These are phyloP conservation scores for Eucalyptus curtisii DNA, from an alignment of 345 rosid genomes.

Conservation along the genomic window DNA sequence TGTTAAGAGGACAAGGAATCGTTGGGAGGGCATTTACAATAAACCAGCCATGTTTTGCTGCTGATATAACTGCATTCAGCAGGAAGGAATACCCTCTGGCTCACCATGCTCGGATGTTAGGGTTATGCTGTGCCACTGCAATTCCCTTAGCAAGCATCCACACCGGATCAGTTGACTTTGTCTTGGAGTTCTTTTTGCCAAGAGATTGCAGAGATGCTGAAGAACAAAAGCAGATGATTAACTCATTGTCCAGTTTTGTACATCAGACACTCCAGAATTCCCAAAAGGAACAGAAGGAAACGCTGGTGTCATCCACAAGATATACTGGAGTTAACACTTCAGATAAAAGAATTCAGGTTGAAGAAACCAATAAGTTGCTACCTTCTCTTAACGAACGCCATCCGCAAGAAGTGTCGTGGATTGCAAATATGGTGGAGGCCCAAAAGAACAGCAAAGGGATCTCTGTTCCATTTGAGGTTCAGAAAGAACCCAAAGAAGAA, in stretches of 20 bases:
- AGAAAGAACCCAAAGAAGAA: slow-evolving; percentile 44
- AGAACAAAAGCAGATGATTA: slow-evolving; percentile 35
- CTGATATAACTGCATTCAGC: slow-evolving; percentile 53
- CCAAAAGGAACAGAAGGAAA: slow-evolving; percentile 38
- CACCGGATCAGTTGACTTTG: slow-evolving; percentile 46
- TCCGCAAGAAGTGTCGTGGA: slow-evolving; percentile 44
- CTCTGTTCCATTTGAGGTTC: slow-evolving; percentile 48
- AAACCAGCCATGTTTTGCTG: slow-evolving; percentile 49
- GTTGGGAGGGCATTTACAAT: slow-evolving; percentile 65
- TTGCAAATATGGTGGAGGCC: slow-evolving; percentile 38
- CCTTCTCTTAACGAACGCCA: slow-evolving; percentile 26
- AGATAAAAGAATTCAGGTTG: slow-evolving; percentile 2
- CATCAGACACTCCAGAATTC: slow-evolving; percentile 42
- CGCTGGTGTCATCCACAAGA: slow-evolving; percentile 14
- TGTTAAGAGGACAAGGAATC: slow-evolving; percentile 59
- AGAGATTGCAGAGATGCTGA: slow-evolving; percentile 35
- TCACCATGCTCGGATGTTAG: slow-evolving; percentile 79
- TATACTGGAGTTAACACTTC: slow-evolving; percentile 11
- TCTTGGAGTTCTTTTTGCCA: slow-evolving; percentile 80
- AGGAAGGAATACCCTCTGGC: slow-evolving; percentile 70
- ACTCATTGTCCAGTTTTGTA: slow-evolving; percentile 27
- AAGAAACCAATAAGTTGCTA: slow-evolving; percentile 7
- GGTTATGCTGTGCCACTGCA: slow-evolving; percentile 62
- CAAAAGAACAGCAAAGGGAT: slow-evolving; percentile 55
- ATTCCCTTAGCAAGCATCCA: slow-evolving; percentile 43